A percentile compares a stretch with the other conserved stretches of the same genome.
Conservation (phyloP, 2,329 filamentous ascomycete genomes). For the Aspergillus tanneri region DNA sequence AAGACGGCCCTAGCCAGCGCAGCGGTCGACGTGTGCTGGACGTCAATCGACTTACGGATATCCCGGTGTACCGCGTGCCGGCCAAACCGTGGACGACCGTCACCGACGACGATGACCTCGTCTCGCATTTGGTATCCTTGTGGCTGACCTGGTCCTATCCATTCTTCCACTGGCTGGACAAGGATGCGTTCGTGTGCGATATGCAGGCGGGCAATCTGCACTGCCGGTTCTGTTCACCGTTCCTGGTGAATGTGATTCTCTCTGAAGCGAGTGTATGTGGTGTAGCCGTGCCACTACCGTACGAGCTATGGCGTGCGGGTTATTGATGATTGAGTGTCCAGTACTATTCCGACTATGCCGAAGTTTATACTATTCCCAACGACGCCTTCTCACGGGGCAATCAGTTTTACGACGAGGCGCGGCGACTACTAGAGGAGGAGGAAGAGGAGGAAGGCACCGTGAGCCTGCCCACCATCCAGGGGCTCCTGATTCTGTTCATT, state of each 20-base stretch:
- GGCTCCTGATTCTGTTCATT: conserved; percentile 26
- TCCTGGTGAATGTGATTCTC: conserved; percentile 37
- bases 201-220: conserved; percentile 29
- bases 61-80: conserved; percentile 26
- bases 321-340: conserved; percentile 9
- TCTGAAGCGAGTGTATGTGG: conserved; percentile 33
- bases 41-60: conserved; percentile 28
- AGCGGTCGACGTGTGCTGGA: conserved; percentile 20
- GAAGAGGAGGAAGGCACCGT: conserved; percentile 21
- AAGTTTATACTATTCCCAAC: conserved; percentile 26
- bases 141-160: conserved; percentile 36
- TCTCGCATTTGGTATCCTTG: conserved; percentile 35
- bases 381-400: conserved; percentile 26
- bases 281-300: neutral
- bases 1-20: conserved; percentile 1
- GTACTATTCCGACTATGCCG: conserved; percentile 28
- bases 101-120: conserved; percentile 32
- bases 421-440: conserved; percentile 27
- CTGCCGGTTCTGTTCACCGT: conserved; percentile 33
- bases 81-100: conserved; percentile 36
- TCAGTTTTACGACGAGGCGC: conserved; percentile 34
- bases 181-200: conserved; percentile 29
- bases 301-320: neutral
- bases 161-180: conserved; percentile 32
- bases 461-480: conserved; percentile 29